Evolutionary conservation across 73 alveolate species (phyloP).

Genomic region (Durusdinium trenchii): DNA sequence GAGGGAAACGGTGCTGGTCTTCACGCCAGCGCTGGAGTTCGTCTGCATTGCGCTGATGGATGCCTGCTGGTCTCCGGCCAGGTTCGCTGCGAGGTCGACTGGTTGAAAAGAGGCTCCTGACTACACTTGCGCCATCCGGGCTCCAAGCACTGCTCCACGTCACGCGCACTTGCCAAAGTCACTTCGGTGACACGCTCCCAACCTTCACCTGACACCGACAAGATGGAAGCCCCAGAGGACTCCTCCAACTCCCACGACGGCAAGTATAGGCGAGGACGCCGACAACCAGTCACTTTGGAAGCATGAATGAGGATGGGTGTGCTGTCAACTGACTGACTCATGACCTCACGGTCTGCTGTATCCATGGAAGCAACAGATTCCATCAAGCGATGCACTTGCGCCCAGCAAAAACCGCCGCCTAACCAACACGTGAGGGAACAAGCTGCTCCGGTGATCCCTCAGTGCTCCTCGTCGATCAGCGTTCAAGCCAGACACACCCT

Average conservation of each 20-base stretch:
- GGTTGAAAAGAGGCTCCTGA: not conserved
- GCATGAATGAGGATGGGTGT: not conserved
- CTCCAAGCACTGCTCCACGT: not conserved
- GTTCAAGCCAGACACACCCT: not conserved
- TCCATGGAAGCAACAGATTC: not conserved
- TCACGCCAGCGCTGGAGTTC: not conserved
- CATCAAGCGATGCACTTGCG: not conserved
- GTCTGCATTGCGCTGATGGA: not conserved
- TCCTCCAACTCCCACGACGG: not conserved
- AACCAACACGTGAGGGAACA: not conserved
- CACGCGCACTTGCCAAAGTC: not conserved
- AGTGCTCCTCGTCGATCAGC: not conserved
- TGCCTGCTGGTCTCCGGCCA: not conserved
- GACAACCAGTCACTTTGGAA: not conserved
- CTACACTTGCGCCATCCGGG: not conserved
- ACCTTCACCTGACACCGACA: not conserved
- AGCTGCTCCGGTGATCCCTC: not conserved
- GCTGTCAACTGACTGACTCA: not conserved
- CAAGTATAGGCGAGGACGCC: not conserved
- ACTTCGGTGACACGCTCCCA: not conserved
- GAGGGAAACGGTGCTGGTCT: not conserved
- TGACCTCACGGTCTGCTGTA: not conserved
- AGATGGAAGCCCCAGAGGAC: not conserved
- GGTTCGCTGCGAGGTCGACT: not conserved
- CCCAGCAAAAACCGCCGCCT: not conserved